Percentiles rank a stretch among this genome's conserved stretches.
Evolutionary conservation across 2,329 filamentous ascomycete genomes (phyloP).

Genomic region (Apiospora aurea): DNA sequence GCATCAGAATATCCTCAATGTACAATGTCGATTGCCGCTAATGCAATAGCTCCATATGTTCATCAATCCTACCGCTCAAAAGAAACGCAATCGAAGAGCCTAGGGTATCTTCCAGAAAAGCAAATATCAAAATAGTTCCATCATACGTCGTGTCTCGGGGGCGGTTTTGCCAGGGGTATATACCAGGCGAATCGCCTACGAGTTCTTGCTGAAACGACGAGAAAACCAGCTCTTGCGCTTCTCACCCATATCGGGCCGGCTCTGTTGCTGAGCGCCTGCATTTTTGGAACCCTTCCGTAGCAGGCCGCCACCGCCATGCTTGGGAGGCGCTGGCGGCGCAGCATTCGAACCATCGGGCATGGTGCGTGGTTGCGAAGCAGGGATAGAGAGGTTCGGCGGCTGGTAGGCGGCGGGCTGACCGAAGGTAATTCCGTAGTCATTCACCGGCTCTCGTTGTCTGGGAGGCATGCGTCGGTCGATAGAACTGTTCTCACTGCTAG

Average conservation of each 20-base stretch:
- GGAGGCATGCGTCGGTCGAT: conserved; percentile 74
- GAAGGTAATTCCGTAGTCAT: conserved; percentile 71
- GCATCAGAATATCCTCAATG: background rate
- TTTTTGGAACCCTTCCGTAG: conserved; percentile 35
- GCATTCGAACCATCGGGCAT: conserved; percentile 29
- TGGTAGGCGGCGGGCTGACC: conserved; percentile 52
- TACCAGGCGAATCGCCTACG: conserved; percentile 35
- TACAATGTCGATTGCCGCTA: background rate
- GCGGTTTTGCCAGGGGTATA: background rate
- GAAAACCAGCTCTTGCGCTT: conserved; percentile 94
- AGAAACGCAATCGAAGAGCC: conserved; percentile 21
- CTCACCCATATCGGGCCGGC: conserved; percentile 52
- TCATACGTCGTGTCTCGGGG: conserved; percentile 12
- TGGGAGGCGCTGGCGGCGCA: conserved; percentile 26
- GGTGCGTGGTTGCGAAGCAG: conserved; percentile 30
- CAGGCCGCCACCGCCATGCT: conserved; percentile 42
- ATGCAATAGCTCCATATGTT: background rate
- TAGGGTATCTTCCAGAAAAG: conserved; percentile 19
- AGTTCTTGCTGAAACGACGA: conserved; percentile 75
- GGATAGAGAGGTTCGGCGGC: conserved; percentile 45
- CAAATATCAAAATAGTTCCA: background rate
- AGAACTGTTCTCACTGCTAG: conserved; percentile 91
- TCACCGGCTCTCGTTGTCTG: conserved; percentile 61
- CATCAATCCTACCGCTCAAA: background rate
- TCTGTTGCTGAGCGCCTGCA: conserved; percentile 36